Evolutionary conservation across 2,329 filamentous ascomycete species (phyloP).

Genomic region (Ophiostoma novo-ulmi): DNA sequence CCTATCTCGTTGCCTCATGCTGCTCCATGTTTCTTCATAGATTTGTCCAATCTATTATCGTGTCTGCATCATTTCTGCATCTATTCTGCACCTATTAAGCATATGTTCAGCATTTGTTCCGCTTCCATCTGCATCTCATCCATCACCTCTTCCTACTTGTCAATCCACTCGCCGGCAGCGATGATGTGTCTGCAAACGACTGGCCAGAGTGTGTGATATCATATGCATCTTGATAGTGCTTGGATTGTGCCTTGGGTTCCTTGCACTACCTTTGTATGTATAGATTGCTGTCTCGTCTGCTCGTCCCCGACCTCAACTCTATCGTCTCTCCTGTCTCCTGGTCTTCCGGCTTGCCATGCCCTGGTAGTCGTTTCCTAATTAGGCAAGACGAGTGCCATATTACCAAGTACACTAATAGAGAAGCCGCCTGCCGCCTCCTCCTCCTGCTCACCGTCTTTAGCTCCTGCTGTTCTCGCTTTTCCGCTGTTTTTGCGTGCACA

Average conservation of each 20-base stretch:
- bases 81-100: no score
- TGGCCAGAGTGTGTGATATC: conserved; percentile 4
- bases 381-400: conserved; percentile 11
- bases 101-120: neutral
- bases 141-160: no score
- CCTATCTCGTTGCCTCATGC: neutral
- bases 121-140: neutral
- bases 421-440: neutral
- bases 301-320: neutral
- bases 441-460: conserved; percentile 9
- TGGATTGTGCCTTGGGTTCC: no score
- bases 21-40: neutral
- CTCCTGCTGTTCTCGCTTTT: neutral
- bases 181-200: conserved; percentile 16
- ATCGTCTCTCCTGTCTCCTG: neutral
- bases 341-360: neutral
- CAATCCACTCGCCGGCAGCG: neutral
- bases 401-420: neutral
- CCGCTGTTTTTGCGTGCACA: neutral
- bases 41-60: neutral
- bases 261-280: neutral
- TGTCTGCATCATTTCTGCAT: neutral
- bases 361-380: conserved; percentile 12
- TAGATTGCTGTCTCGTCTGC: neutral
- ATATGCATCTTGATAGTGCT: conserved; percentile 2